A percentile compares a stretch with the other conserved stretches of the same genome.
phyloP scores from a whole-genome alignment of 306 rosid genomes.

The Geum urbanum region DNA sequence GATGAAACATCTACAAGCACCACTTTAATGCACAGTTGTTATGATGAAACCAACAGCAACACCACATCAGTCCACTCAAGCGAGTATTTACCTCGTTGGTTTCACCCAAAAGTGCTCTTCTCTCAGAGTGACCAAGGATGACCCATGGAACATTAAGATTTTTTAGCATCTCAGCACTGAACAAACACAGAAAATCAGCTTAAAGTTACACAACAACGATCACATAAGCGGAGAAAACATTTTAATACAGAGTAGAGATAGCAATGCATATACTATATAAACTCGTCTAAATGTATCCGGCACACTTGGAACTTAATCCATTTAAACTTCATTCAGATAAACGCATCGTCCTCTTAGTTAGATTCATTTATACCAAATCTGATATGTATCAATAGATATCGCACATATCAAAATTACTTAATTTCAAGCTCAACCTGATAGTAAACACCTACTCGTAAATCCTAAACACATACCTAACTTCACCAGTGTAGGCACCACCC shows the following conservation, averaged over 20 bases:
- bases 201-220: neutral
- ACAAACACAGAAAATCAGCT: constrained; percentile 4
- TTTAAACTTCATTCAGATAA: too few relatives aligned
- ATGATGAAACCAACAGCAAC: neutral
- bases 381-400: neutral
- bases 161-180: constrained; percentile 80
- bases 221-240: neutral
- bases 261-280: neutral
- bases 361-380: neutral
- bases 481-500: constrained; percentile 92
- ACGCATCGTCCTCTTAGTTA: neutral
- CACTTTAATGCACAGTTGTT: neutral
- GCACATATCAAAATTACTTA: neutral
- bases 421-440: neutral
- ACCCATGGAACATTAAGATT: constrained; percentile 76
- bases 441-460: neutral
- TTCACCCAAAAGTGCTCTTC: constrained; percentile 65
- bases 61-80: neutral
- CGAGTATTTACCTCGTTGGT: constrained; percentile 53
- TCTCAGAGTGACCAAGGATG: constrained; percentile 75
- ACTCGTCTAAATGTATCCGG: neutral
- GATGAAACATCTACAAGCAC: neutral
- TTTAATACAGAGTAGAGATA: neutral
- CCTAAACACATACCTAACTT: constrained; percentile 51
- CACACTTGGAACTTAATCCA: neutral